A percentile compares a stretch with the other conserved stretches of the same genome.
Evolutionary conservation across 2,329 filamentous ascomycete species (phyloP).

Genomic region (Xylaria sp.): DNA sequence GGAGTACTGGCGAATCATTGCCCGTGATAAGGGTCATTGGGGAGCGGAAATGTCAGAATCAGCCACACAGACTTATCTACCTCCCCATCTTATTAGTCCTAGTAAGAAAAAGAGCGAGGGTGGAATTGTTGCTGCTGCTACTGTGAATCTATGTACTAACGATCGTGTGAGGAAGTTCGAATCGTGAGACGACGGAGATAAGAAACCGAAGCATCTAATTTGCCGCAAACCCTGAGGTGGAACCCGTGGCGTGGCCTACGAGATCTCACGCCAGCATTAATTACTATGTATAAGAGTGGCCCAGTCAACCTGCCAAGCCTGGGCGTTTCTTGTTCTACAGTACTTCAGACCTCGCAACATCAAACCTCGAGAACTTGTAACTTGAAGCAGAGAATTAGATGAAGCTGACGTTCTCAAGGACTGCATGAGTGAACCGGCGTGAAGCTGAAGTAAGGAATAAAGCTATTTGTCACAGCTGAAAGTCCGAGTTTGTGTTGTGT

Average conservation of each 20-base stretch:
- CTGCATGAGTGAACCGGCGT: neutral
- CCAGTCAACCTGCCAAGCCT: neutral
- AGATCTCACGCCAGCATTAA: neutral
- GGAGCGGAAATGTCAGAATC: constrained; percentile 46
- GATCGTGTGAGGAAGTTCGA: constrained; percentile 22
- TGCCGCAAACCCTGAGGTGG: constrained; percentile 1
- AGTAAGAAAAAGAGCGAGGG: constrained; percentile 27
- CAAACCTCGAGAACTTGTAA: neutral
- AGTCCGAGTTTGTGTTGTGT: neutral
- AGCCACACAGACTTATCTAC: constrained; percentile 17
- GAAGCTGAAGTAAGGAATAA: neutral
- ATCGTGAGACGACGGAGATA: constrained; percentile 20
- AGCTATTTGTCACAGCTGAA: neutral
- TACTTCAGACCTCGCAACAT: neutral
- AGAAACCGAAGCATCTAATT: constrained; percentile 30
- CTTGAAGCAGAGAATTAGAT: neutral
- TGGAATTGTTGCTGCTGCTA: constrained; percentile 18
- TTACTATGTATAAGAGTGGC: neutral
- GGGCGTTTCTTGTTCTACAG: neutral
- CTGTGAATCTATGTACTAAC: neutral
- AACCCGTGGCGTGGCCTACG: neutral
- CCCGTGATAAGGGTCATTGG: constrained; percentile 41
- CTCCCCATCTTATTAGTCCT: constrained; percentile 16
- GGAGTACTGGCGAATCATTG: constrained; percentile 41
- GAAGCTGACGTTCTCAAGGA: neutral